Conservation (phyloP, 306 rosid species). For the Lablab purpureus region DNA sequence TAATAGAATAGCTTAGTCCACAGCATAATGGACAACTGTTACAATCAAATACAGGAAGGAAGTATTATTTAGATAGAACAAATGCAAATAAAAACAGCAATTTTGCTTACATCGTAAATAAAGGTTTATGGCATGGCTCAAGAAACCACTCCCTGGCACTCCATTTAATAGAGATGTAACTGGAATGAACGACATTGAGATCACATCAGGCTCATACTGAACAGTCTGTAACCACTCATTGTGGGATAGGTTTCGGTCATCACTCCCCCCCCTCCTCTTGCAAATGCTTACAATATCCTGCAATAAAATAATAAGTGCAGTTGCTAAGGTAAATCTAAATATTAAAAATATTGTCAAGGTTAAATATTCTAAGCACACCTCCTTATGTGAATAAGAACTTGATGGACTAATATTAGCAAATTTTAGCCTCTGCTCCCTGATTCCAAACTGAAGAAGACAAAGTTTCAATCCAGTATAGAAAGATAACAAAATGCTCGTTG, state of each 20-base stretch:
- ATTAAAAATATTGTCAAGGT: conserved; percentile 27
- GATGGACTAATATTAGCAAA: conserved; percentile 81
- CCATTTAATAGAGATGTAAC: conserved; percentile 92
- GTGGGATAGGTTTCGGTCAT: conserved; percentile 63
- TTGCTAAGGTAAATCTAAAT: conserved; percentile 27
- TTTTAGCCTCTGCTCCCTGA: conserved; percentile 80
- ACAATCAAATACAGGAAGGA: conserved; percentile 15
- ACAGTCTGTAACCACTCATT: conserved; percentile 90
- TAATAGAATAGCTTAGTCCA: not conserved
- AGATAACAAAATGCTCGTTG: not conserved
- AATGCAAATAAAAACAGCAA: conserved; percentile 32
- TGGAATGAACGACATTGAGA: conserved; percentile 95
- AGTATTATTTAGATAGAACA: conserved; percentile 36
- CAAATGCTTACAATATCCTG: conserved; percentile 79
- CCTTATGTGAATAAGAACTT: conserved; percentile 88
- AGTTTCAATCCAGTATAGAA: conserved; percentile 29
- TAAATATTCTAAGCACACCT: conserved; percentile 58
- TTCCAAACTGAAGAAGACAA: conserved; percentile 74
- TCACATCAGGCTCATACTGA: conserved; percentile 90
- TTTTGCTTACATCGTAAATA: conserved; percentile 90
- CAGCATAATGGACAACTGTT: conserved; percentile 25
- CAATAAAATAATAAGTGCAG: conserved; percentile 44
- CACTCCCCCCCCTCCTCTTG: conserved; percentile 94
- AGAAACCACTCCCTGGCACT: conserved; percentile 97
- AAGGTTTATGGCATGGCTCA: conserved; percentile 98